phyloP scores from a whole-genome alignment of 768 basidiomycete genomes.

The Terana coerulea region DNA sequence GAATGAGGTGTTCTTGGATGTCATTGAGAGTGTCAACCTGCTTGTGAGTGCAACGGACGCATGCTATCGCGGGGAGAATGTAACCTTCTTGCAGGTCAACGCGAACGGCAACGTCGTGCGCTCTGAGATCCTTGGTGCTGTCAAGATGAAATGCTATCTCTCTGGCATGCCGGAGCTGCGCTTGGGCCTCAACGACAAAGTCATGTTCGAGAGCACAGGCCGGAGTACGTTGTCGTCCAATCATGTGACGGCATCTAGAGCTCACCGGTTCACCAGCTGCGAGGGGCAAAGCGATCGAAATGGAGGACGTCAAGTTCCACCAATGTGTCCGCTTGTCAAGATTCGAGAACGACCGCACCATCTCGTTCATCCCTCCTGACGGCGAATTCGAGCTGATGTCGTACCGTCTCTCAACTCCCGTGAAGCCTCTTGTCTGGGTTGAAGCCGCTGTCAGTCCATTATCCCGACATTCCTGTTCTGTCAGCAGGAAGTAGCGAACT shows the following conservation, averaged over 20 bases:
- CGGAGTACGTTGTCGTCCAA: slow-evolving; percentile 59
- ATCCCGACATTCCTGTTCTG: neutral
- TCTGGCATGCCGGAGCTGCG: slow-evolving; percentile 99
- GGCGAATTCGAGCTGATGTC: slow-evolving; percentile 99
- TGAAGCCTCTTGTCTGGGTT: slow-evolving; percentile 97
- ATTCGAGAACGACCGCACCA: slow-evolving; percentile 98
- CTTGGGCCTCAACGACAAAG: slow-evolving; percentile 96
- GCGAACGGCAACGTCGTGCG: slow-evolving; percentile 95
- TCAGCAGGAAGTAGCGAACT: neutral
- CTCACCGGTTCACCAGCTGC: slow-evolving; percentile 48
- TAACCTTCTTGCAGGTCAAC: slow-evolving; percentile 64
- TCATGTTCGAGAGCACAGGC: slow-evolving; percentile 98
- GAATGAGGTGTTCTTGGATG: slow-evolving; percentile 99
- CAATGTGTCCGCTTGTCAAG: slow-evolving; percentile 97
- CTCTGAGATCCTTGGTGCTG: slow-evolving; percentile 95
- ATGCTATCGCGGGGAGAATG: neutral
- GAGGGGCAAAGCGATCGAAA: slow-evolving; percentile 96
- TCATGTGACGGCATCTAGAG: neutral
- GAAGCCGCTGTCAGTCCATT: slow-evolving; percentile 71
- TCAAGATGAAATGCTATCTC: slow-evolving; percentile 99
- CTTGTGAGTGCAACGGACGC: slow-evolving; percentile 54
- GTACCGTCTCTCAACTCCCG: slow-evolving; percentile 92
- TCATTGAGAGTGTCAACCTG: slow-evolving; percentile 96
- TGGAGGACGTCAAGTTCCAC: slow-evolving; percentile 99
- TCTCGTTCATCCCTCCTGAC: slow-evolving; percentile 98